phyloP scores from a whole-genome alignment of 2,329 filamentous ascomycete genomes.

The Fusarium guadeloupense region DNA sequence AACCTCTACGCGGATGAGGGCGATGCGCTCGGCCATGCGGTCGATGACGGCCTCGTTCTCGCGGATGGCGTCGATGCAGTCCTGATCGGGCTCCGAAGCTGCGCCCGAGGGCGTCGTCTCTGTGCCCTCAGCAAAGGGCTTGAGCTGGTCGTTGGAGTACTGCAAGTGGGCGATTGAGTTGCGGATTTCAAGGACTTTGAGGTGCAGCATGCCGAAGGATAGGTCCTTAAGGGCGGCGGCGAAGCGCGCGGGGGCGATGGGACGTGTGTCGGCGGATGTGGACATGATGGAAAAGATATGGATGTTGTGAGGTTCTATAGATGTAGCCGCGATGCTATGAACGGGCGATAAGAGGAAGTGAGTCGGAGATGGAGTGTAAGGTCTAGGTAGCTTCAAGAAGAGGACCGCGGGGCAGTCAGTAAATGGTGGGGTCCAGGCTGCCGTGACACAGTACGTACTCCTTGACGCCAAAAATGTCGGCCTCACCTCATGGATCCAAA shows the following conservation, averaged over 20 bases:
- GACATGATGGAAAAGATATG: conserved; percentile 59
- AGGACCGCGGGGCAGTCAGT: conserved; percentile 25
- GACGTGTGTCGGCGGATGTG: conserved; percentile 66
- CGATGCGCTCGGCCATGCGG: conserved; percentile 73
- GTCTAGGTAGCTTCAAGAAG: conserved; percentile 2
- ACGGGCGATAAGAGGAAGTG: neutral
- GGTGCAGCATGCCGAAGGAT: conserved; percentile 71
- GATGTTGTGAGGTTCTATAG: neutral
- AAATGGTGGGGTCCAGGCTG: conserved; percentile 38
- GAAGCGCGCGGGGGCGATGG: conserved; percentile 71
- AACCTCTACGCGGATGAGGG: conserved; percentile 71
- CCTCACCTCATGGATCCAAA: conserved; percentile 35
- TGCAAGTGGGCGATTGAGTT: conserved; percentile 79
- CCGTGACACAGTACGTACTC: conserved; percentile 34
- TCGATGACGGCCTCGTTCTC: conserved; percentile 76
- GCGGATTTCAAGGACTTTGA: conserved; percentile 79
- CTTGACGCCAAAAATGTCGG: conserved; percentile 36
- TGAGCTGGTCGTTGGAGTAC: conserved; percentile 77
- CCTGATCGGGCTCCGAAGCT: conserved; percentile 62
- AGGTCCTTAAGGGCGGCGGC: conserved; percentile 73
- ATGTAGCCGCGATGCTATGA: neutral
- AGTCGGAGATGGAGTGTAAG: neutral
- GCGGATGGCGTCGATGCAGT: conserved; percentile 77
- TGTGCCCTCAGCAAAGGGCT: conserved; percentile 69
- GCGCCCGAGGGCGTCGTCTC: conserved; percentile 44